Conservation (phyloP, 257 asterid genomes). For the Solanum clarkiae region DNA sequence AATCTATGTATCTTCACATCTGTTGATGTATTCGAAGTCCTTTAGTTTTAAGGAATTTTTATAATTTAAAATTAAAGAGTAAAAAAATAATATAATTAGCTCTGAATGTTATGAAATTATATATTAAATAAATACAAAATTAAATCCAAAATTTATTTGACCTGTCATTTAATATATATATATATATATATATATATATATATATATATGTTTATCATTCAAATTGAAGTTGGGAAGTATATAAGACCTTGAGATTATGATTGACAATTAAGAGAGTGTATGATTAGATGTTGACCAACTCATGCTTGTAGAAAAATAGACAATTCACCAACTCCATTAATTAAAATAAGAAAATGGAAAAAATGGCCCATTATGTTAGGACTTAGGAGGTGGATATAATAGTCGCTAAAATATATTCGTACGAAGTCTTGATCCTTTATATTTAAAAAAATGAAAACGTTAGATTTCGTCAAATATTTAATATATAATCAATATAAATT, state of each 20-base stretch:
- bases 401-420: background rate
- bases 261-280: background rate
- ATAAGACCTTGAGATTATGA: background rate
- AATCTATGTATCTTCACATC: too few relatives aligned
- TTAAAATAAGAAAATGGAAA: background rate
- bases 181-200: too few relatives aligned
- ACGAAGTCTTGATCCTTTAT: background rate
- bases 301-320: background rate
- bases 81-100: too few relatives aligned
- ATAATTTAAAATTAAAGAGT: too few relatives aligned
- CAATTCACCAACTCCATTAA: background rate
- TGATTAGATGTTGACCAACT: background rate
- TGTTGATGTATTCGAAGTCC: too few relatives aligned
- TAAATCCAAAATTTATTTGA: background rate
- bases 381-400: background rate
- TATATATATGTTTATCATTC: background rate
- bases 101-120: too few relatives aligned
- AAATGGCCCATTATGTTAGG: background rate
- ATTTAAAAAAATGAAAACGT: background rate
- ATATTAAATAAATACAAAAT: background rate
- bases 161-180: background rate
- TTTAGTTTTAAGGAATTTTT: too few relatives aligned
- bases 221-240: background rate
- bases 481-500: background rate
- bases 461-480: background rate